Evolutionary conservation across 2,329 filamentous ascomycete species (phyloP), one percentile per base, ranked within the genome.

Genomic region (Bipolaris victoriae): DNA sequence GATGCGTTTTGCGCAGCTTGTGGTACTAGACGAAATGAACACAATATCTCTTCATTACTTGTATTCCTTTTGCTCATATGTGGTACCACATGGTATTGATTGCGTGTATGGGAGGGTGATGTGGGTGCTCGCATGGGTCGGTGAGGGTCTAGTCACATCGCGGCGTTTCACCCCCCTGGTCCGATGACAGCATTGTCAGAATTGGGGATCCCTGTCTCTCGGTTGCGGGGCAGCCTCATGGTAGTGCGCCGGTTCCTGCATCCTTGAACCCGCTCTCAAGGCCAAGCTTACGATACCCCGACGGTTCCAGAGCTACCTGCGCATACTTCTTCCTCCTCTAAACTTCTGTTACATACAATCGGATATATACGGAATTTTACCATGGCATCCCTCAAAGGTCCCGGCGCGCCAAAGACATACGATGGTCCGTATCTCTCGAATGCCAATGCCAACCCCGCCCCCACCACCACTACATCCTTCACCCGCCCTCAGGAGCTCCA

Each of bases 331-430:
- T 37, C 45, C 46, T 39, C 29, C 16, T 31, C 11, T 16, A 20
- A 45, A 20, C 39, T 11, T 16, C n/a, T 16, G 7, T 2, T n/a
- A 48, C 9, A 41, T 18, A 10, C 31, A 26, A 22, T 24, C 9
- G 13, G 13, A 49, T 24, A n/a, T 15, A 16, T 13, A 48, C 11
- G 35, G 6, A 16, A 15, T 13, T 24, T 29, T 26, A 55, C 44
- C 24, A 83, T 86, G 83, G 72, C 83, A 55, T 77, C 82, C 45
- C 76, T 87, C 65, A 89, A 89, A 80, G 87, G 87, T 51, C 86
- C 86, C 31, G 87, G 86, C 62, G 81, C 83, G 70, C 79, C 83
- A 31, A 82, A 82, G 70, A 78, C 72, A 56, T 83, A 83, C 73
- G 84, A 88, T 72, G 86, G 85, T 85, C 72, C 65, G 77, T 40